phyloP scores from a whole-genome alignment of 306 rosid genomes.

The Cicer pinnatifidum region DNA sequence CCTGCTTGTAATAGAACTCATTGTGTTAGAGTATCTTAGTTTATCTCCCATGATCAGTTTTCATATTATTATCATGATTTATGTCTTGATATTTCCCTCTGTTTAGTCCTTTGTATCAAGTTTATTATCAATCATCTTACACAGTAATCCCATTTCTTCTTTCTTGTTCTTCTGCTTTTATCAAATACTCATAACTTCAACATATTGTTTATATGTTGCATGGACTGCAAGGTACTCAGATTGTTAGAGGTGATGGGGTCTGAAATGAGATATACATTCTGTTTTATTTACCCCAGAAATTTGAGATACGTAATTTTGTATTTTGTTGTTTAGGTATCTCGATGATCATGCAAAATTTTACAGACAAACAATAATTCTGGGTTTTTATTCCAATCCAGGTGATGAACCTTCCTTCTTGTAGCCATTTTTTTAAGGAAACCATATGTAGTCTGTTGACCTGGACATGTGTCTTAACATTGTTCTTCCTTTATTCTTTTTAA shows the following conservation, averaged over 20 bases:
- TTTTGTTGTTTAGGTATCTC: constrained; percentile 66
- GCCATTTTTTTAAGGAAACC: constrained; percentile 19
- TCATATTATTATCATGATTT: constrained; percentile 1
- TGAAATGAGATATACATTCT: constrained; percentile 4
- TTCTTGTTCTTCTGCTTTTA: neutral
- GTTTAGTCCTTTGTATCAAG: neutral
- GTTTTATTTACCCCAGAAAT: constrained; percentile 6
- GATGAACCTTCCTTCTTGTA: constrained; percentile 33
- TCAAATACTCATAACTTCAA: neutral
- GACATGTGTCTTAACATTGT: constrained; percentile 5
- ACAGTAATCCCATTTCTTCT: neutral
- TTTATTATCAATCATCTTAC: neutral
- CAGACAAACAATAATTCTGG: constrained; percentile 82
- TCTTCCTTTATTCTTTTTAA: constrained; percentile 26
- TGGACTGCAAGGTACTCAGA: constrained; percentile 26
- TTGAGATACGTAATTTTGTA: constrained; percentile 32
- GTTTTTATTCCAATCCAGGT: constrained; percentile 79
- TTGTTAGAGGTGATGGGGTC: constrained; percentile 12
- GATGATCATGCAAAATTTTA: constrained; percentile 74
- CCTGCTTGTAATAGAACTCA: constrained; percentile 13
- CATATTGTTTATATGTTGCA: constrained; percentile 26
- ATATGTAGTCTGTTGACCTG: neutral
- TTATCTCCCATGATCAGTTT: neutral
- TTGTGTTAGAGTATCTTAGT: constrained; percentile 5
- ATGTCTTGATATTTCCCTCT: neutral